Percentiles rank a stretch among this genome's conserved stretches.
Conservation (phyloP, 495 filamentous ascomycete species). For the Aspergillus incahuasiensis region DNA sequence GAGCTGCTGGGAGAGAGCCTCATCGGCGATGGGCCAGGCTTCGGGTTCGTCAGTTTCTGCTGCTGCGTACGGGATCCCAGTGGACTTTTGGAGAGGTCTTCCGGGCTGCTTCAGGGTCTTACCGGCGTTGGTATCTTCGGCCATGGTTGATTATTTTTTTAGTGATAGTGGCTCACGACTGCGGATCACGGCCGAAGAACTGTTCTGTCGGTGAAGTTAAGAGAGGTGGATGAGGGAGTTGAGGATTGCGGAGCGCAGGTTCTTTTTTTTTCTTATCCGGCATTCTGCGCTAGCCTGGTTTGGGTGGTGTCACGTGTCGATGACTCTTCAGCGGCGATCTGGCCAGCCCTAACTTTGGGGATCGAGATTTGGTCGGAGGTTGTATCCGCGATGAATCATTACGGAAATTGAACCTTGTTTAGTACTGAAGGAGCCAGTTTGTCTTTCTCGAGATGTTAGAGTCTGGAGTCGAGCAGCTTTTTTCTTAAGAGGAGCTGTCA, state of each 20-base stretch:
- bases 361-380: no score
- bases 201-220: background rate
- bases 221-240: background rate
- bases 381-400: no score
- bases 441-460: no score
- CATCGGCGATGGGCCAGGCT: constrained; percentile 91
- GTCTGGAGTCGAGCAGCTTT: no score
- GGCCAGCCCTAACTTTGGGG: background rate
- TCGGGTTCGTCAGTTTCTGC: constrained; percentile 18
- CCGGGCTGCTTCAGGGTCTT: no score
- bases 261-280: constrained; percentile 7
- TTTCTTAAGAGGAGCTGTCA: no score
- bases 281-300: background rate
- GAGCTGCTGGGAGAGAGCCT: constrained; percentile 69
- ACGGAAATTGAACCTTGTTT: no score
- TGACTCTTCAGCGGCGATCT: background rate
- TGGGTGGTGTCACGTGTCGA: background rate
- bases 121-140: constrained; percentile 38
- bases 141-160: constrained; percentile 26
- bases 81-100: no score
- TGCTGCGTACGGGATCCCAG: no score
- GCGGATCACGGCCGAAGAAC: constrained; percentile 9
- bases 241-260: background rate
- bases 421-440: no score
- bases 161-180: constrained; percentile 12